Base-by-base conservation (phyloP, 371 early-diverging fungal genomes). In the Dichotomocladium elegans region DNA sequence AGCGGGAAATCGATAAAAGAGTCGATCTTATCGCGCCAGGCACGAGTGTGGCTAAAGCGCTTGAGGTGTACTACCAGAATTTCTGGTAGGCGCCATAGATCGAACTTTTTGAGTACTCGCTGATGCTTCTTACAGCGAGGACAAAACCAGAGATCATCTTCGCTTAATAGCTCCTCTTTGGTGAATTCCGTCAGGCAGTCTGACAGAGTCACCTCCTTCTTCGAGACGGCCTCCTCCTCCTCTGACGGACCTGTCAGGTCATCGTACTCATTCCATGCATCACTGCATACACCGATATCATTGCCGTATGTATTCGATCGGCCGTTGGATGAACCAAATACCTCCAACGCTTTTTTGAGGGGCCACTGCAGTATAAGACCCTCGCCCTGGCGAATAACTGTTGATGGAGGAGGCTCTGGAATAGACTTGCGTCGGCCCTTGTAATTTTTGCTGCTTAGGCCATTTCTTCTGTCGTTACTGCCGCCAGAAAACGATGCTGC, bases 1-100 rank as follows among this genome's bases (percentile, higher is more conserved):
- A 85, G 71, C 14, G 92, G 93, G 30, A 91, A 93, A 47, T 94
- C 94, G 12, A 96, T 87, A 21, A 85, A 47, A 2, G 71, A 82
- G 53, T 91, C 91, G 54, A 96, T 86, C 68, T 98, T 98, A 49
- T 91, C 88, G 28, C 91, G 79, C 73, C 85, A 85, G 1, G 79
- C 66, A 19, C 90, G 77, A 9, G 76, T 63, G 47, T 68, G 81
- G 29, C 78, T 80, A 61, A 89, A 89, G 34, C 89, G 72, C 47
- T 87, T 89, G 46, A 89, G 63, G 55, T 87, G 85, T 4, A 89
- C 60, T 3, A 87, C 58, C 29, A 89, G 58, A 11, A 74, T 63
- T 40, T 70, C 63, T 2, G 89, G 89, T 15, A 86, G 52, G 33
- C 63, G 64, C 48, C 78, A 77, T 2, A 89, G 65, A 50, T 74